Evolutionary conservation across 768 basidiomycete species (phyloP).

Genomic region (Boletus subcaerulescens): DNA sequence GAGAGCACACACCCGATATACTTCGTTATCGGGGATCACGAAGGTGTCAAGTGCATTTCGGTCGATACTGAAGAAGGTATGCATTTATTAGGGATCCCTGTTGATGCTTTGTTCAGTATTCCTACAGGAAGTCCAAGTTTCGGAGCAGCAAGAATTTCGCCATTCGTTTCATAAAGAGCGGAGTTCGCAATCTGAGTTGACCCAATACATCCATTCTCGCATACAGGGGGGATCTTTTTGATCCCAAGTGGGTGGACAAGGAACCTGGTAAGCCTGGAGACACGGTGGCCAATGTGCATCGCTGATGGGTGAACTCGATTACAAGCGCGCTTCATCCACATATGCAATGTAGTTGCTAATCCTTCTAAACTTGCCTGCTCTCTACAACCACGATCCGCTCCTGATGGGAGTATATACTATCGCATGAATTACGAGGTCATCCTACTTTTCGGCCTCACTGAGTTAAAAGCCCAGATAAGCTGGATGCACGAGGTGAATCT

Average conservation of each 20-base stretch:
- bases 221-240: conserved; percentile 8
- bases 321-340: conserved; percentile 3
- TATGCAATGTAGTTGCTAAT: conserved; percentile 13
- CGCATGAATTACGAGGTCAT: conserved; percentile 31
- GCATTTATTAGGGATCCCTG: fast-evolving
- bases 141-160: conserved; percentile 21
- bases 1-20: conserved; percentile 21
- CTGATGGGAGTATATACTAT: conserved; percentile 10
- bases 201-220: conserved; percentile 1
- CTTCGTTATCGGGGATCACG: conserved; percentile 25
- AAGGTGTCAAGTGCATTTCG: conserved; percentile 34
- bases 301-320: neutral
- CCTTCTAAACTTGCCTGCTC: conserved; percentile 2
- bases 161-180: neutral
- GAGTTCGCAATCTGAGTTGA: neutral
- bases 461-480: conserved; percentile 43
- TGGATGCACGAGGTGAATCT: conserved; percentile 35
- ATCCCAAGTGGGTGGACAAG: conserved; percentile 13
- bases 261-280: conserved; percentile 7
- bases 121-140: conserved; percentile 14
- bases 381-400: neutral
- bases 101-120: neutral
- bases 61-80: conserved; percentile 36
- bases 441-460: conserved; percentile 41
- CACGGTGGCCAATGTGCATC: too few species aligned